A percentile compares a stretch with the other conserved stretches of the same genome.
phyloP scores from a whole-genome alignment of 345 rosid species.

The Populus euphratica region DNA sequence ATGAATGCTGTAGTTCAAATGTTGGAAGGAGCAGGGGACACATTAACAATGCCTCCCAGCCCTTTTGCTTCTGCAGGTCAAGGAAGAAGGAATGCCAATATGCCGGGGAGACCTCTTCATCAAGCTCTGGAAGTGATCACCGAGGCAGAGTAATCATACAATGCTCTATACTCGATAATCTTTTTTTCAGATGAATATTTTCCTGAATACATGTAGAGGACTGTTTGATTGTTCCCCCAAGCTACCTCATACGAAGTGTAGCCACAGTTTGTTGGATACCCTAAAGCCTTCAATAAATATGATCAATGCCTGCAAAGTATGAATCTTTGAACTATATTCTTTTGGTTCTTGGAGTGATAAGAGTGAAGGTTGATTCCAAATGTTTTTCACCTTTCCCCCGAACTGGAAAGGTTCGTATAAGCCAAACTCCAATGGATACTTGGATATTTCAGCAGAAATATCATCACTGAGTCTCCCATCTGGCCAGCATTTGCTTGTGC shows the following conservation, averaged over 20 bases:
- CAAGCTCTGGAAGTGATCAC: conserved; percentile 1
- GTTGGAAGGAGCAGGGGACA: not conserved
- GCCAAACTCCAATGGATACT: too few relatives aligned
- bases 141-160: not conserved
- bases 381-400: too few relatives aligned
- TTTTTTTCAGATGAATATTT: too few relatives aligned
- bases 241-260: not conserved
- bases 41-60: conserved; percentile 2
- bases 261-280: not conserved
- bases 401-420: too few relatives aligned
- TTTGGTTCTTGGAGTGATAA: too few relatives aligned
- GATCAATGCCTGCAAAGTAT: too few relatives aligned
- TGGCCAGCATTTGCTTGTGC: too few relatives aligned
- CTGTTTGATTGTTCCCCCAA: not conserved
- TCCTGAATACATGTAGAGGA: not conserved
- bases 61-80: conserved; percentile 4
- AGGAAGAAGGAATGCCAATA: not conserved
- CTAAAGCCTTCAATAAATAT: not conserved
- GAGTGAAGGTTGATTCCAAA: not conserved
- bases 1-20: conserved; percentile 3
- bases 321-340: too few relatives aligned
- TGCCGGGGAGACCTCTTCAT: conserved; percentile 2
- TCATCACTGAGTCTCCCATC: too few relatives aligned
- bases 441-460: too few relatives aligned
- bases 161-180: not conserved